Percentiles rank a stretch among this genome's conserved stretches.
These are phyloP conservation scores for Metschnikowia santaceciliae DNA, from an alignment of 805 yeast species.

Conservation along the genomic window DNA sequence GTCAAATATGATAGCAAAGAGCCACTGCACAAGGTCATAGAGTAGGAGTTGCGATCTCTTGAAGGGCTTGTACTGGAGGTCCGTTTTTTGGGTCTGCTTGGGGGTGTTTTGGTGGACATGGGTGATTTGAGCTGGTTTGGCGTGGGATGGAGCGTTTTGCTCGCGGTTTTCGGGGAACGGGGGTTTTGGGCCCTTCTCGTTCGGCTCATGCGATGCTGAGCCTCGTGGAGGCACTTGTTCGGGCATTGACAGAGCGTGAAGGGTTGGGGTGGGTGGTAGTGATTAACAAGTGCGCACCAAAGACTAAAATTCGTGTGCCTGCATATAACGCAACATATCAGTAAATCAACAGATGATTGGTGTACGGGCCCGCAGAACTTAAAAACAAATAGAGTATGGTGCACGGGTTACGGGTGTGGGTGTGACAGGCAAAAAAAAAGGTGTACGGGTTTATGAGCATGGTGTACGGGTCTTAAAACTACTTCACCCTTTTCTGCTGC, in stretches of 20 bases:
- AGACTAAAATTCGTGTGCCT: background rate
- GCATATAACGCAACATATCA: background rate
- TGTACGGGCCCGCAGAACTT: too few species aligned
- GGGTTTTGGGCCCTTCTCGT: background rate
- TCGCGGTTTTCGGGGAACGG: background rate
- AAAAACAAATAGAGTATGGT: too few species aligned
- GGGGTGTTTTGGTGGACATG: background rate
- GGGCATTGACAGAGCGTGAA: background rate
- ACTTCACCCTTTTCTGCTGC: too few species aligned
- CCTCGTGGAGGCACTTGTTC: background rate
- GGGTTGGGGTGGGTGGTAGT: background rate
- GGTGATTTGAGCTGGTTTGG: background rate
- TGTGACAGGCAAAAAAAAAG: background rate
- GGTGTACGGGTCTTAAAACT: background rate
- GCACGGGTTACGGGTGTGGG: too few species aligned
- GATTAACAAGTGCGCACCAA: background rate
- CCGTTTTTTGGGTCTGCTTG: background rate
- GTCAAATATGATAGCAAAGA: conserved; percentile 46
- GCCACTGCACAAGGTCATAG: conserved; percentile 53
- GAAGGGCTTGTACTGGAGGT: conserved; percentile 15
- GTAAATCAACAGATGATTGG: too few species aligned
- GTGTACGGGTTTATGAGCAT: background rate
- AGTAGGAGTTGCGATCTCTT: conserved; percentile 15
- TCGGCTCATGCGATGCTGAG: background rate
- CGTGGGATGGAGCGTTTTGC: background rate